A percentile compares a stretch with the other conserved stretches of the same genome.
phyloP scores from a whole-genome alignment of 352 stramenopile species.

The Phytophthora palmivora region DNA sequence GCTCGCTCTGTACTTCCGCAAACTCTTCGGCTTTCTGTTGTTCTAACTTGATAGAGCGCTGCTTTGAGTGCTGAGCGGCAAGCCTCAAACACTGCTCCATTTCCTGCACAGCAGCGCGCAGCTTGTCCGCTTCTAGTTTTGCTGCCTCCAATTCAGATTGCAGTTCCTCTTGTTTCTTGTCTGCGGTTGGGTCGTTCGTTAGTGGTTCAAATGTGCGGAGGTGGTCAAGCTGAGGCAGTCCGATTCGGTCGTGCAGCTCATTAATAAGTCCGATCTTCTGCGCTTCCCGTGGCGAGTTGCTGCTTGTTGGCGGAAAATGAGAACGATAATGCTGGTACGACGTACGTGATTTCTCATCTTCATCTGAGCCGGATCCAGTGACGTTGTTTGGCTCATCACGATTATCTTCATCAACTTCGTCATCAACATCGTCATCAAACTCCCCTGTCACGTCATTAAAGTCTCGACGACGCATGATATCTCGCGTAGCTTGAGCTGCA shows the following conservation, averaged over 20 bases:
- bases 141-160: conserved; percentile 65
- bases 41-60: conserved; percentile 68
- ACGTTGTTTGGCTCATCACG: conserved; percentile 16
- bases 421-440: conserved; percentile 8
- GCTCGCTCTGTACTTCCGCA: conserved; percentile 52
- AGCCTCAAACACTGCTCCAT: conserved; percentile 65
- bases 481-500: conserved; percentile 11
- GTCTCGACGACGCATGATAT: conserved; percentile 16
- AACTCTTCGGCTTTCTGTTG: conserved; percentile 63
- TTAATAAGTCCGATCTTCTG: conserved; percentile 83
- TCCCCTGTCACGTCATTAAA: conserved; percentile 43
- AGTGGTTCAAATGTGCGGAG: conserved; percentile 78
- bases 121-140: conserved; percentile 60
- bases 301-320: neutral
- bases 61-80: conserved; percentile 55
- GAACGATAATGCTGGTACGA: conserved; percentile 14
- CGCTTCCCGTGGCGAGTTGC: conserved; percentile 44
- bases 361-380: conserved; percentile 28
- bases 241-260: conserved; percentile 74
- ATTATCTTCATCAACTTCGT: conserved; percentile 17
- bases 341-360: conserved; percentile 14
- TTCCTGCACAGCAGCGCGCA: conserved; percentile 61
- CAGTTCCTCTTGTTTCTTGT: conserved; percentile 56
- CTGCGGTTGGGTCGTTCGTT: conserved; percentile 47
- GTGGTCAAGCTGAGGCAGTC: conserved; percentile 70